A percentile compares a stretch with the other conserved stretches of the same genome.
Evolutionary conservation across 164 flowering plant species (phyloP).

Genomic region (Tetrastigma voinierianum): DNA sequence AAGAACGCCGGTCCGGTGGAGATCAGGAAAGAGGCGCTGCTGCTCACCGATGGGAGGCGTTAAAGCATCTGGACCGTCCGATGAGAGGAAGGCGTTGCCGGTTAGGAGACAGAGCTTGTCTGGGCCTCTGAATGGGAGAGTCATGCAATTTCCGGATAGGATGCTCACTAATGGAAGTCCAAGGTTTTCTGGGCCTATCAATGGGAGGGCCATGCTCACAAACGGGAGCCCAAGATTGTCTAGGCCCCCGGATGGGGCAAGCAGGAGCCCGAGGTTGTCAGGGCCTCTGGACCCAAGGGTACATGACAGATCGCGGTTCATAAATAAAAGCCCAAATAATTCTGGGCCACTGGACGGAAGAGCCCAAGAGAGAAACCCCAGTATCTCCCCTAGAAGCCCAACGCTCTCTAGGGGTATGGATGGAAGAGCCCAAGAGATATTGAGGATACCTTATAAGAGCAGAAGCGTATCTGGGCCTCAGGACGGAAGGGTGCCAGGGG

Average conservation of each 20-base stretch:
- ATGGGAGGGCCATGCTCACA: too few relatives aligned
- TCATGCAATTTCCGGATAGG: too few relatives aligned
- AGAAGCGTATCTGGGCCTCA: conserved; percentile 17
- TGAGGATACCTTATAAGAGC: conserved; percentile 12
- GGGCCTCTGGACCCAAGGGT: too few relatives aligned
- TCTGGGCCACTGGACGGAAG: conserved; percentile 19
- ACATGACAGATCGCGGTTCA: conserved; percentile 23
- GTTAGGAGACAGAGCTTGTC: conserved; percentile 34
- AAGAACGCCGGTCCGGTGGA: conserved; percentile 15
- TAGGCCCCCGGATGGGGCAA: too few relatives aligned
- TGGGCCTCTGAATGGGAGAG: conserved; percentile 18
- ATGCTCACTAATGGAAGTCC: too few relatives aligned
- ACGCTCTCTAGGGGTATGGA: conserved; percentile 12
- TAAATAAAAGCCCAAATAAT: conserved; percentile 33
- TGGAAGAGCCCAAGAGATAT: conserved; percentile 6
- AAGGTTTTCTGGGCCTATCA: too few relatives aligned
- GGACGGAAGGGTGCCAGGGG: conserved; percentile 11
- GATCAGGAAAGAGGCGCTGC: conserved; percentile 13
- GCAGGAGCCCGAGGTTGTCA: too few relatives aligned
- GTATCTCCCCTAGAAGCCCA: conserved; percentile 19
- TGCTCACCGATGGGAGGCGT: conserved; percentile 13
- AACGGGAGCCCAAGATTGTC: too few relatives aligned
- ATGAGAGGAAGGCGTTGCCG: conserved; percentile 25
- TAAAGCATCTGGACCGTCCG: conserved; percentile 38
- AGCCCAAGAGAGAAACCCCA: not conserved